Evolutionary conservation across 257 asterid genomes (phyloP), one percentile per base, ranked within the genome.

Genomic region (Asclepias syriaca): DNA sequence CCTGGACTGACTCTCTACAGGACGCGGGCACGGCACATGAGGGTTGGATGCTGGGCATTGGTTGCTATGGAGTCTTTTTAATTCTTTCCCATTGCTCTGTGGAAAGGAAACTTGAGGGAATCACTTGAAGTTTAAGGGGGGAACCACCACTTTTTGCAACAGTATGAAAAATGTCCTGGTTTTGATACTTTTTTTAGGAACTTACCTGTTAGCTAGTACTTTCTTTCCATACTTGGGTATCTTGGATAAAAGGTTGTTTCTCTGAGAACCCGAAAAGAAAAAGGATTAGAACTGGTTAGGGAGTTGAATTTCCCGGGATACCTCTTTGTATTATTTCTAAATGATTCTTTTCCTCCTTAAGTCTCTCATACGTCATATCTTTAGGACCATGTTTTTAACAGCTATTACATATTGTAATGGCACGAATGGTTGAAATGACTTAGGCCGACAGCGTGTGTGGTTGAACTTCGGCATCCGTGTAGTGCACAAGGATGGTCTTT

Each of bases 391-490:
- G 24, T 61, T 61, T 34, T 8, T 14, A 14, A 14, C 37, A 60
- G 66, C 45, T 60, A 16, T 60, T 29, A 12, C n/a, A 29, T 29
- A 13, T 3, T 29, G 66, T 60, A 40, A 60, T 32, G 4, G 21
- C 32, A 60, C 66, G 34, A 29, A 32, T 43, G 48, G 45, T 32
- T 29, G 67, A 61, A 16, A 32, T 61, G 32, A 61, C 61, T 56
- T n/a, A 14, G 58, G 58, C 13, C 58, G 83, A 82, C 84, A 77
- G 57, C 72, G 72, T 49, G 72, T 68, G 76, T 78, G 65, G 77
- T 68, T 75, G 69, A 65, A 72, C 72, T 76, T 78, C 78, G 82
- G 76, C 77, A 54, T 79, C 37, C 48, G 83, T 70, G 79, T 29
- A 34, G 43, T 15, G 6, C 19, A 68, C 29, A 19, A 32, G 13